Evolutionary conservation across 768 basidiomycete genomes (phyloP).

Genomic region (Chalciporus sphaerocephalus): DNA sequence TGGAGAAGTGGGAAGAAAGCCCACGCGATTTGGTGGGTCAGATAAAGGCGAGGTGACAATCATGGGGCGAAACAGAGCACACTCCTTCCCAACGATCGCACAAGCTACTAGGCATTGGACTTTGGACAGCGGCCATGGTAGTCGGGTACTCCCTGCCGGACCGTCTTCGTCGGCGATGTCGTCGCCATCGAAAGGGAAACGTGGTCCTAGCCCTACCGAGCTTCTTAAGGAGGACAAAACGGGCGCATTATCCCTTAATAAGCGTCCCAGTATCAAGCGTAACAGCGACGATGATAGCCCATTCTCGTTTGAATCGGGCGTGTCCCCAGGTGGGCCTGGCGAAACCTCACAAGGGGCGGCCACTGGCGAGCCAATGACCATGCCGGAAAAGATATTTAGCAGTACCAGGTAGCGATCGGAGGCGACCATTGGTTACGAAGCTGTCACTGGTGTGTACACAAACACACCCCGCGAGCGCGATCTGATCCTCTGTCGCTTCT

Average conservation of each 20-base stretch:
- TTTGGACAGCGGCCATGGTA: constrained; percentile 6
- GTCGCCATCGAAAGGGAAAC: constrained; percentile 50
- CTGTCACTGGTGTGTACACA: constrained; percentile 13
- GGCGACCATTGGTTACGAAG: constrained; percentile 4
- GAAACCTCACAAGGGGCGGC: constrained; percentile 3
- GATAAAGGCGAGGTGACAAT: background rate
- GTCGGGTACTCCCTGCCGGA: constrained; percentile 4
- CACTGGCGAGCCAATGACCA: constrained; percentile 6
- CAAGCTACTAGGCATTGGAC: constrained; percentile 3
- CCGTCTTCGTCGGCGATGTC: constrained; percentile 17
- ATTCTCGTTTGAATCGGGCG: constrained; percentile 12
- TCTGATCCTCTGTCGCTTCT: constrained; percentile 7
- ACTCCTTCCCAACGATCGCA: constrained; percentile 5
- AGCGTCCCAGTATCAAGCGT: constrained; percentile 65
- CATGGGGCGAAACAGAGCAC: constrained; percentile 4
- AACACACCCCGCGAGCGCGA: background rate
- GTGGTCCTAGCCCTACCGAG: constrained; percentile 70
- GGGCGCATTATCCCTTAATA: constrained; percentile 53
- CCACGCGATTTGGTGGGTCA: constrained; percentile 1
- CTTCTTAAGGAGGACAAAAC: constrained; percentile 55
- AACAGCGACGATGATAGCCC: constrained; percentile 23
- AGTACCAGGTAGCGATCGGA: constrained; percentile 14
- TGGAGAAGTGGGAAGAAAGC: constrained; percentile 17
- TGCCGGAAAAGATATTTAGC: constrained; percentile 7
- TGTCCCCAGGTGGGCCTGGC: constrained; percentile 9